Base-by-base conservation (phyloP, 352 stramenopile genomes). In the Pythium dissotocum region DNA sequence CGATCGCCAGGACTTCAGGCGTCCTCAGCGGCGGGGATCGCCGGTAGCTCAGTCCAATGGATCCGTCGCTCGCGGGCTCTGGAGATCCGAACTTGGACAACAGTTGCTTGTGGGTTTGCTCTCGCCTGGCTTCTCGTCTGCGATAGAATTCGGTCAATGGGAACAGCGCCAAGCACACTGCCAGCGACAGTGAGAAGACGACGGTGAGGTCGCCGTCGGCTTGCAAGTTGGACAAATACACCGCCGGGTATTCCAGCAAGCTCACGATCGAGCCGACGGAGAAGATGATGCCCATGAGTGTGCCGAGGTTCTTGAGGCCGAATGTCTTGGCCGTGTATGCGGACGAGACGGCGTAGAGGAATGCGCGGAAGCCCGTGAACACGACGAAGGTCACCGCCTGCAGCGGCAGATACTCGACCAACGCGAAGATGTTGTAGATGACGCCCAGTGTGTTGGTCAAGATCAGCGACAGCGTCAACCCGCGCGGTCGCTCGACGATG, bases 261-360 rank as follows among this genome's bases (percentile, higher is more conserved):
- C 83, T 88, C 57, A 90, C 78, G 54, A 93, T 30, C 0, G 85
- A 91, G 44, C 82, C 79, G 32, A 88, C 82, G 3, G 86, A 91
- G 67, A 94, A 96, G 61, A 92, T 82, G 61, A 94, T 88, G 2
- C 88, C 86, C 68, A 93, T 90, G 10, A 96, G 76, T 21, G 80
- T 90, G 44, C 86, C 88, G 58, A 96, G 77, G 67, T 92, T 91
- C 60, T 85, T 87, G 33, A 94, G 78, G 1, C 88, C 88, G 77
- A 94, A 96, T 2, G 81, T 94, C 71, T 94, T 94, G 49, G 86
- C 85, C 0, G 83, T 89, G 69, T 94, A 96, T 4, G 86, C 82
- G 26, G 88, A 93, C 54, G 93, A 83, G 26, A 91, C 86, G 4
- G 88, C 87, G 58, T 96, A 96, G 63, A 96, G 62, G 72, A 94